A percentile compares a stretch with the other conserved stretches of the same genome.
These are phyloP conservation scores for Linum trigynum DNA, from an alignment of 345 rosid genomes.

Conservation along the genomic window DNA sequence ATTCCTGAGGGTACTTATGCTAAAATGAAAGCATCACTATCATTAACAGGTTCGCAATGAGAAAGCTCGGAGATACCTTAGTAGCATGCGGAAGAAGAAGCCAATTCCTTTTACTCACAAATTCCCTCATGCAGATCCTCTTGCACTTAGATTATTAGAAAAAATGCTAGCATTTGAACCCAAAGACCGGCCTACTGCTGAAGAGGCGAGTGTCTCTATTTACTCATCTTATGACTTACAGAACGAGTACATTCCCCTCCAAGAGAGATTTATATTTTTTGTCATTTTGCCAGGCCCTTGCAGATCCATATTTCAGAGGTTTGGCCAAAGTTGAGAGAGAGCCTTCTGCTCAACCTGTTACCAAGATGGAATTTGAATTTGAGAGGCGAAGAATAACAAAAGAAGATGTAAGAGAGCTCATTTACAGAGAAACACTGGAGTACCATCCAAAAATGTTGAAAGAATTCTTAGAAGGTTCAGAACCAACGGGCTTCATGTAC, in stretches of 20 bases:
- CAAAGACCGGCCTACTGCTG: conserved; percentile 3
- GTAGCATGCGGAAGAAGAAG: conserved; percentile 5
- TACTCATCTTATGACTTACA: neutral
- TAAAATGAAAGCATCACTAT: neutral
- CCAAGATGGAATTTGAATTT: conserved; percentile 96
- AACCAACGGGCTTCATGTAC: conserved; percentile 79
- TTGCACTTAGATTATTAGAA: neutral
- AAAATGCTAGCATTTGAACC: conserved; percentile 5
- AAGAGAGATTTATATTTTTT: neutral
- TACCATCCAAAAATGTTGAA: conserved; percentile 92
- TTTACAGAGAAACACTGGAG: conserved; percentile 81
- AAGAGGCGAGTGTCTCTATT: neutral
- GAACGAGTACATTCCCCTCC: neutral
- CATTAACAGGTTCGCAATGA: conserved; percentile 4
- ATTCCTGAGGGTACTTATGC: neutral
- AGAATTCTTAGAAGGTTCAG: conserved; percentile 77
- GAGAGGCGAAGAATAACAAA: conserved; percentile 88
- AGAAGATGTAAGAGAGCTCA: conserved; percentile 81
- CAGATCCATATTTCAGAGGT: conserved; percentile 87
- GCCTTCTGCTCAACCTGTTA: conserved; percentile 85
- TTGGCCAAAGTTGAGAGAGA: conserved; percentile 85
- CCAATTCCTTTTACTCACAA: neutral
- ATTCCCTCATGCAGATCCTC: conserved; percentile 1
- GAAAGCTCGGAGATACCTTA: conserved; percentile 3
- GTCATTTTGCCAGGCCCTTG: conserved; percentile 51